Conservation (phyloP, 495 filamentous ascomycete genomes). For the Parachaetomium inaequale region DNA sequence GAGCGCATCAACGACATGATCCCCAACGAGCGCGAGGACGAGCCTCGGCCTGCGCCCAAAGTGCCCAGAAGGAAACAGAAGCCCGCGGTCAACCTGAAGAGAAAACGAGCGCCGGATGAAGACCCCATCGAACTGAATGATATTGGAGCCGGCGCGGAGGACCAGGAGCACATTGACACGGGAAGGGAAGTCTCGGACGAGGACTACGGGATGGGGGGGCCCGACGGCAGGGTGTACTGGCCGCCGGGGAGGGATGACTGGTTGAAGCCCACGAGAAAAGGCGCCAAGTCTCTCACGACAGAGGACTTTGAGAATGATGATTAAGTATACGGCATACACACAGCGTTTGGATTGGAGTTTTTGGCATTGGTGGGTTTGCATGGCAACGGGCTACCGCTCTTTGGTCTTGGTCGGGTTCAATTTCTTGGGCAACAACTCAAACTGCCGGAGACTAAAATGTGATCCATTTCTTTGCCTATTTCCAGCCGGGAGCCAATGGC, state of each 20-base stretch:
- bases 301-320: constrained; percentile 19
- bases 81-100: constrained; percentile 21
- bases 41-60: constrained; percentile 61
- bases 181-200: constrained; percentile 55
- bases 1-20: constrained; percentile 73
- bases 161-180: constrained; percentile 39
- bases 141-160: constrained; percentile 42
- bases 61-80: constrained; percentile 49
- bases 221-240: constrained; percentile 87
- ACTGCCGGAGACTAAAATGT: too few relatives aligned
- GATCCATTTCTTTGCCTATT: too few relatives aligned
- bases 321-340: too few relatives aligned
- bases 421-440: too few relatives aligned
- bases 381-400: too few relatives aligned
- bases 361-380: neutral
- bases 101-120: constrained; percentile 29
- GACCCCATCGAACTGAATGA: constrained; percentile 40
- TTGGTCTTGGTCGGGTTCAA: neutral
- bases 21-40: constrained; percentile 72
- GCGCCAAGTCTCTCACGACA: constrained; percentile 35
- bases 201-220: constrained; percentile 84
- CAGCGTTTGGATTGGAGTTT: neutral
- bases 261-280: constrained; percentile 70
- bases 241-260: constrained; percentile 85
- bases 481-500: too few relatives aligned